Base-by-base conservation (phyloP, 2,329 filamentous ascomycete genomes). In the Ophiostoma himal-ulmi region DNA sequence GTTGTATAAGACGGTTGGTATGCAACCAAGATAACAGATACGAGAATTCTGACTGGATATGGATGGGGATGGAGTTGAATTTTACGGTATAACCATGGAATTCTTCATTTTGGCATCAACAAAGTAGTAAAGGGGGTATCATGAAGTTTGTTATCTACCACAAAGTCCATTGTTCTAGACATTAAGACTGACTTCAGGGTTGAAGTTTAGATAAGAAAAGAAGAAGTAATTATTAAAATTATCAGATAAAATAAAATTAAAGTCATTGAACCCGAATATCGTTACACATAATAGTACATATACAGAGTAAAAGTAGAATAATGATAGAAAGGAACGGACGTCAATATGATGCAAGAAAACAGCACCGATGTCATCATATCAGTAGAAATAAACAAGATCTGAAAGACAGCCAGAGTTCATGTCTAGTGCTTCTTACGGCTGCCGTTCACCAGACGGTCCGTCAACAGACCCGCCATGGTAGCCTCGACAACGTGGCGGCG, bases 381-480 rank as follows among this genome's bases (percentile, higher is more conserved):
- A 30, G 3, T 10, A 65, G 26, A 30, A 65, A 36, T 30, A 64
- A 30, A 30, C 3, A 30, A 30, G 30, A 30, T 30, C 2, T 30
- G 34, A n/a, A 65, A 22, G 62, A 65, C 39, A 48, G 11, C 2
- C 37, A 39, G 44, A 48, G 44, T 39, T 2, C 44, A 48, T 20
- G 44, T 2, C 17, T 48, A 48, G 17, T 65, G 68, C 57, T 57
- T 64, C 66, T 67, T 71, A 69, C 76, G 75, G 67, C 69, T 22
- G 26, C 74, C 76, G 67, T 76, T 75, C 7, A 76, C 22, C 52
- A 75, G 14, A 11, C 74, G 71, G 52, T 75, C 75, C 3, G 71
- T 67, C 67, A 74, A 10, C 52, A 76, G 69, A 2, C 75, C 76
- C 1, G 72, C 75, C 36, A 75, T 48, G 1, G 74, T 70, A 2